Conservation (phyloP, 164 flowering plant species). For the Pachysandra terminalis region DNA sequence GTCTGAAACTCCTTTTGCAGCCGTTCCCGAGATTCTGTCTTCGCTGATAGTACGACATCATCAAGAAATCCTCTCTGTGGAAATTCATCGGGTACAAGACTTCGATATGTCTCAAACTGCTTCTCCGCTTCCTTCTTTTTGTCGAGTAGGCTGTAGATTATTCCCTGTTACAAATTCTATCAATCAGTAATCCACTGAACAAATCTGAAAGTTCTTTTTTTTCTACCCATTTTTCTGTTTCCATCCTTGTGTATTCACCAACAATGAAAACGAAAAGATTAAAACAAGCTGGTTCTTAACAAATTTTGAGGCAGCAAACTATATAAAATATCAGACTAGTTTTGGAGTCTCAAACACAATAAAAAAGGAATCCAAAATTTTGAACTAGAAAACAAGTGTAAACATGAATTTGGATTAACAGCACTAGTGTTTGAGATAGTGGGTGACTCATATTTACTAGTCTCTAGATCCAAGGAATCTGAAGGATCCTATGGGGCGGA, state of each 20-base stretch:
- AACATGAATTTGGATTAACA: too few species aligned
- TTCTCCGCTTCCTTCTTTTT: conserved; percentile 77
- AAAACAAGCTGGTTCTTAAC: background rate
- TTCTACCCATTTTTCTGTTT: background rate
- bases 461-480: too few species aligned
- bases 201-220: background rate
- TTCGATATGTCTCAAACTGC: conserved; percentile 63
- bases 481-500: too few species aligned
- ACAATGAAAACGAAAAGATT: background rate
- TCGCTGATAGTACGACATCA: conserved; percentile 71
- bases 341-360: background rate
- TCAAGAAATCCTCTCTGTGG: conserved; percentile 86
- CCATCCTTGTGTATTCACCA: background rate
- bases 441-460: too few species aligned
- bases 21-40: conserved; percentile 45
- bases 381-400: too few species aligned
- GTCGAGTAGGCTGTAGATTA: conserved; percentile 70
- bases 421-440: too few species aligned
- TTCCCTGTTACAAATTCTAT: conserved; percentile 53
- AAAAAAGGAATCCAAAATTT: too few species aligned
- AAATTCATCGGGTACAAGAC: conserved; percentile 84
- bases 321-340: background rate
- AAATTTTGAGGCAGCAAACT: too few species aligned
- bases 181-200: background rate
- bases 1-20: conserved; percentile 47